Evolutionary conservation across 2,329 filamentous ascomycete genomes (phyloP), one percentile per base, ranked within the genome.

Genomic region (Simplicillium aogashimaense): DNA sequence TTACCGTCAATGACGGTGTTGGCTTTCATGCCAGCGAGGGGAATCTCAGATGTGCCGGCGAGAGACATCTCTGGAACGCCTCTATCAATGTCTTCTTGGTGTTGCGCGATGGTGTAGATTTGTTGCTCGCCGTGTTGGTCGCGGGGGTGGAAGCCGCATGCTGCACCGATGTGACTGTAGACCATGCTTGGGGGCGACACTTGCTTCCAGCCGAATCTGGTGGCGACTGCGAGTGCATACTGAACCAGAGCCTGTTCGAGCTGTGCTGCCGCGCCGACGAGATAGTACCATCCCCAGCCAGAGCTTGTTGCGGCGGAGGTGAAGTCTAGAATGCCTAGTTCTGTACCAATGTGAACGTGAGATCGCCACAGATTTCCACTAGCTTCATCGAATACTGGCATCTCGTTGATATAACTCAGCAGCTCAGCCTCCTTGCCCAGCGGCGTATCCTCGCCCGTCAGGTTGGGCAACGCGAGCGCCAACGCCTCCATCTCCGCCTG

Each of bases 281-380:
- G 77, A 62, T 88, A 97, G 66, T 98, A 98, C 86, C 88, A 98
- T 2, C 92, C 92, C 90, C 90, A 98, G 30, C 92, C 92, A 3
- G 83, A 86, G 2, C 86, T 81, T n/a, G 76, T 79, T 2, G 82
- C 82, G 5, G 88, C 87, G 43, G 75, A 81, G 5, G 83, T 70
- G 55, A 98, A 95, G 64, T 98, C 90, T 38, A 98, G 70, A n/a
- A 98, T 72, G 29, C 82, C 81, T n/a, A 98, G 75, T 54, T 88
- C 78, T 4, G 78, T 71, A 28, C 92, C 92, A 50, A 98, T 90
- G 49, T 90, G 76, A 7, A 92, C 83, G 59, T 95, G 89, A 0
- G 85, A 90, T 33, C 78, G 72, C 74, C 74, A 81, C 7, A 74
- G 63, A 42, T 65, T 63, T 47, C 68, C 12, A 20, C 63, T 3